phyloP scores from a whole-genome alignment of 306 rosid genomes.

The Mimosa pudica region DNA sequence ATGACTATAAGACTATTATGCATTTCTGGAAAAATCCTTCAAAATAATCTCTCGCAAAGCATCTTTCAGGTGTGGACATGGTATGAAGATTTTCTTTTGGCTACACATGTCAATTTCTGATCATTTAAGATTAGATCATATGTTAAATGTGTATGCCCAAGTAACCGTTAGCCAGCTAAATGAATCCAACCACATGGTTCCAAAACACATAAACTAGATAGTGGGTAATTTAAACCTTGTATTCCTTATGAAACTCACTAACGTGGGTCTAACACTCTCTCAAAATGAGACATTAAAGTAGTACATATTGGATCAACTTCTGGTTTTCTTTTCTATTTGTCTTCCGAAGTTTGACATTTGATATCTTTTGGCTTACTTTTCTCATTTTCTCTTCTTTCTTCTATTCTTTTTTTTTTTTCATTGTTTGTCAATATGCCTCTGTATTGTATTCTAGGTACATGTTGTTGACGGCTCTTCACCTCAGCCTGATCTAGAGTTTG shows the following conservation, averaged over 20 bases:
- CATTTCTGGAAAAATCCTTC: neutral
- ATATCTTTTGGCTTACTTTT: constrained; percentile 14
- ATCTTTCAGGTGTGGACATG: neutral
- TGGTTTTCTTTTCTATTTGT: neutral
- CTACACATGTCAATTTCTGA: neutral
- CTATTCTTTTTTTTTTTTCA: neutral
- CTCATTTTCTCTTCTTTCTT: neutral
- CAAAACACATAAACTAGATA: neutral
- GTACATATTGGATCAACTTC: neutral
- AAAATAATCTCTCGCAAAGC: neutral
- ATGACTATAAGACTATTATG: neutral
- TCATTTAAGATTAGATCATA: neutral
- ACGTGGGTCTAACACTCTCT: too few relatives aligned
- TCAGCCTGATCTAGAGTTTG: constrained; percentile 92
- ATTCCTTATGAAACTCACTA: neutral
- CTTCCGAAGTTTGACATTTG: constrained; percentile 32
- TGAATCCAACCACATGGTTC: neutral
- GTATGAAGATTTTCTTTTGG: neutral
- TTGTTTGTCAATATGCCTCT: constrained; percentile 15
- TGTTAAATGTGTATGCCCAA: neutral
- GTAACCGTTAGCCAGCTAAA: neutral
- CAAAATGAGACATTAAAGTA: neutral
- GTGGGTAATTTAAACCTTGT: neutral
- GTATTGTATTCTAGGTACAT: constrained; percentile 62
- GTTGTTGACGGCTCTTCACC: constrained; percentile 89